Evolutionary conservation across 371 early-diverging fungal genomes (phyloP).

Genomic region (Apophysomyces ossiformis): DNA sequence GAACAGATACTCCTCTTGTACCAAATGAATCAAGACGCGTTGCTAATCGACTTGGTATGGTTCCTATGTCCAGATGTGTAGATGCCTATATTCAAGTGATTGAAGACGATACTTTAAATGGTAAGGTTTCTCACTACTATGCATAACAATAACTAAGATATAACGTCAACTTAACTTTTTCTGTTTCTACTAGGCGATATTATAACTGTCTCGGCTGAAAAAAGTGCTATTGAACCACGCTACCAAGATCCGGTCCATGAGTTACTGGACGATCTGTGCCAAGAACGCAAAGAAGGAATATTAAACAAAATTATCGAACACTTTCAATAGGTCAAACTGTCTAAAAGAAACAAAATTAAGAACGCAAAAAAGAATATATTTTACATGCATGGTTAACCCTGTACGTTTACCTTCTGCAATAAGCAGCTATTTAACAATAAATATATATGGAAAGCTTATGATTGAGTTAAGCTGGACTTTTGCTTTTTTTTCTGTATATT

Average conservation of each 20-base stretch:
- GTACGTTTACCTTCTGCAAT: too few species aligned
- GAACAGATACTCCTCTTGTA: conserved; percentile 40
- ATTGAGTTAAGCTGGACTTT: too few species aligned
- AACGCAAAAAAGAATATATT: too few species aligned
- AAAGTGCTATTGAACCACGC: conserved; percentile 25
- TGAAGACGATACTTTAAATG: conserved; percentile 32
- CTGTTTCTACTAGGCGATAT: conserved; percentile 26
- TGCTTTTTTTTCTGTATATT: background rate
- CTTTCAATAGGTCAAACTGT: background rate
- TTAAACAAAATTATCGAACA: background rate
- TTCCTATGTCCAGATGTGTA: conserved; percentile 29
- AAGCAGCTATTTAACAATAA: too few species aligned
- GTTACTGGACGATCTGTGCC: conserved; percentile 26
- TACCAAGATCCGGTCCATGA: conserved; percentile 29
- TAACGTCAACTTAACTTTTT: too few species aligned
- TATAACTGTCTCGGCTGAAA: conserved; percentile 24
- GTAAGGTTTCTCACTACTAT: conserved; percentile 18
- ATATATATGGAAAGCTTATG: too few species aligned
- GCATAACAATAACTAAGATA: background rate
- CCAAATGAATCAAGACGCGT: conserved; percentile 18
- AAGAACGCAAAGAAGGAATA: conserved; percentile 17
- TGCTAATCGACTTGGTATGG: conserved; percentile 26
- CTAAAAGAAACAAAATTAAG: too few species aligned
- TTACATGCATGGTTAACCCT: too few species aligned
- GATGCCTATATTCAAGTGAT: conserved; percentile 33